These are phyloP conservation scores for Chimonanthus praecox DNA, from an alignment of 164 flowering plant species.

Conservation along the genomic window DNA sequence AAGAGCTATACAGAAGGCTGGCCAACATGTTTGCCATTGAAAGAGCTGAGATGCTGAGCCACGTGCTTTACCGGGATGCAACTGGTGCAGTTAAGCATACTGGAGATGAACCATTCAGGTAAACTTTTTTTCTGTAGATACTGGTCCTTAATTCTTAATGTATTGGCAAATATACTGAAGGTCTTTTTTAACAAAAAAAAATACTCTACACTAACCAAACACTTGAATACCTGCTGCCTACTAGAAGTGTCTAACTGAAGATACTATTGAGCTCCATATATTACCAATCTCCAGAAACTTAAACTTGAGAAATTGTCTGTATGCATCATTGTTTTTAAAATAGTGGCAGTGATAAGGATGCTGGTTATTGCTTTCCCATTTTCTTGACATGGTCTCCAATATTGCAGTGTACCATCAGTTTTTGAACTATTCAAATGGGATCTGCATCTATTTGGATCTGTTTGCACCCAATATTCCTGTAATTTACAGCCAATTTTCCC, in stretches of 20 bases:
- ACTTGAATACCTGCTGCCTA: too few relatives aligned
- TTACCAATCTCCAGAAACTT: too few relatives aligned
- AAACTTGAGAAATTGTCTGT: too few relatives aligned
- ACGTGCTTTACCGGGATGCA: constrained; percentile 54
- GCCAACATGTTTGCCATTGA: constrained; percentile 60
- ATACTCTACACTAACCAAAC: too few relatives aligned
- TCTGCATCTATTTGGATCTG: not conserved
- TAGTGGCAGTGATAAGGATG: not conserved
- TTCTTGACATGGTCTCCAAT: not conserved
- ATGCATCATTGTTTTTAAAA: not conserved
- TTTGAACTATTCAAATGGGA: not conserved
- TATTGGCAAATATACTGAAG: not conserved
- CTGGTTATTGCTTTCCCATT: not conserved
- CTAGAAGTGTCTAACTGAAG: too few relatives aligned
- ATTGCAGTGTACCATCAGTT: not conserved
- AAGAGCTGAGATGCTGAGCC: constrained; percentile 36
- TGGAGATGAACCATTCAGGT: constrained; percentile 86
- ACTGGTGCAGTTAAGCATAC: constrained; percentile 51
- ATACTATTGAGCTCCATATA: too few relatives aligned
- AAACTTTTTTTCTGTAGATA: not conserved
- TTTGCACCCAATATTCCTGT: not conserved
- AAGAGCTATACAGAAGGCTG: constrained; percentile 55
- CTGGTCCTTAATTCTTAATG: not conserved
- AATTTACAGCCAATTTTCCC: not conserved
- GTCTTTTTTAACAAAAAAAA: too few relatives aligned